A percentile compares a stretch with the other conserved stretches of the same genome.
These are phyloP conservation scores for Polyporus tsugae DNA, from an alignment of 1,284 basidiomycete genomes.

Conservation along the genomic window DNA sequence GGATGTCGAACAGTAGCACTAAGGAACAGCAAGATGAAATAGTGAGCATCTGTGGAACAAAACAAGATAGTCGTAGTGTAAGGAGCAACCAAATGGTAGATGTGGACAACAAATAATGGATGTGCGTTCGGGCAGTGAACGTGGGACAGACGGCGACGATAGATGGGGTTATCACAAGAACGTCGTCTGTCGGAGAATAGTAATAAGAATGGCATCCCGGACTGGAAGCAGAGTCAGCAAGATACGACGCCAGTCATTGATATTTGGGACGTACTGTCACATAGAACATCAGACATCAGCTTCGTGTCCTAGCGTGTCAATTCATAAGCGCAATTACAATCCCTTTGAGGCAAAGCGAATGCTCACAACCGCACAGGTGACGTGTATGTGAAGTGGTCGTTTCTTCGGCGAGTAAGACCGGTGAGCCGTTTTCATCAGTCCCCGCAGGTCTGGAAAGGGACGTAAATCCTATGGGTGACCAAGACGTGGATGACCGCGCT, in stretches of 20 bases:
- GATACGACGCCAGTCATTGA: not conserved
- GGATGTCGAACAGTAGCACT: conserved; percentile 10
- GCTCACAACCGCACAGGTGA: conserved; percentile 59
- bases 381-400: conserved; percentile 59
- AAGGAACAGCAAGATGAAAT: not conserved
- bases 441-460: conserved; percentile 51
- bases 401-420: conserved; percentile 54
- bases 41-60: conserved; percentile 28
- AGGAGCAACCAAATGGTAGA: not conserved
- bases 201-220: conserved; percentile 46
- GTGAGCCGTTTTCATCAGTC: conserved; percentile 59
- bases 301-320: conserved; percentile 47
- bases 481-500: conserved; percentile 33
- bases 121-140: not conserved
- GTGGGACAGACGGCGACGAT: not conserved
- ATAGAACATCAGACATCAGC: conserved; percentile 55
- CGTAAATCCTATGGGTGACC: not conserved
- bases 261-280: conserved; percentile 48
- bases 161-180: conserved; percentile 23
- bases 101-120: not conserved
- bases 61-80: conserved; percentile 13
- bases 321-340: not conserved
- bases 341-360: not conserved
- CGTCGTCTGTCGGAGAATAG: conserved; percentile 36
- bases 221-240: conserved; percentile 42